Evolutionary conservation across 2,329 filamentous ascomycete genomes (phyloP).

Genomic region (Sclerotinia sclerotiorum): DNA sequence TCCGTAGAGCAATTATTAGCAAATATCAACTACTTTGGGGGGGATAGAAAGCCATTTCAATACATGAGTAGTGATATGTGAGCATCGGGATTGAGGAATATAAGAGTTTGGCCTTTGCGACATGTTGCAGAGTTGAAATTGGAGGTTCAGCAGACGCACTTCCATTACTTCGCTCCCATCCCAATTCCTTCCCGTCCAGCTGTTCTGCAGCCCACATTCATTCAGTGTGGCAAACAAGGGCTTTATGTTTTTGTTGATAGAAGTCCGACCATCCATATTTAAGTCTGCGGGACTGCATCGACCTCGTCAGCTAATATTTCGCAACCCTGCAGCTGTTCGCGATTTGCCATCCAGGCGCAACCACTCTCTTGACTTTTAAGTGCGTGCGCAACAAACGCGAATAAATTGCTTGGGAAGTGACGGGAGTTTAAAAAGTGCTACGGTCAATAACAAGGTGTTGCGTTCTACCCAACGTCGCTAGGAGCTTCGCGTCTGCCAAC

Average conservation of each 20-base stretch:
- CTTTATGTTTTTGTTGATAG: conserved; percentile 34
- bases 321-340: conserved; percentile 22
- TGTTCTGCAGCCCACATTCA: conserved; percentile 25
- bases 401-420: conserved; percentile 19
- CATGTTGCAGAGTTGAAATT: conserved; percentile 33
- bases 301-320: conserved; percentile 24
- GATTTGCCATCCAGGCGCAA: conserved; percentile 27
- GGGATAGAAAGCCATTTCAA: conserved; percentile 29
- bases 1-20: conserved; percentile 38
- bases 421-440: background rate
- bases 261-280: background rate
- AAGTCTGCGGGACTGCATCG: conserved; percentile 7
- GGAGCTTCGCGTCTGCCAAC: conserved; percentile 13
- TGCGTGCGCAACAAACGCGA: conserved; percentile 19
- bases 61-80: conserved; percentile 36
- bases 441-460: conserved; percentile 11
- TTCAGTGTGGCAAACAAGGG: conserved; percentile 27
- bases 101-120: conserved; percentile 24
- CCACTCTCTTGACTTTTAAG: conserved; percentile 25
- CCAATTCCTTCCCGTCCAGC: conserved; percentile 20
- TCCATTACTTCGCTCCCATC: conserved; percentile 17
- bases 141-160: conserved; percentile 24
- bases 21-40: conserved; percentile 32
- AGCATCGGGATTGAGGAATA: conserved; percentile 23
- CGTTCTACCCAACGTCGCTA: conserved; percentile 3